A percentile compares a stretch with the other conserved stretches of the same genome.
Evolutionary conservation across 2,329 filamentous ascomycete genomes (phyloP).

Genomic region (Sporothrix humicola): DNA sequence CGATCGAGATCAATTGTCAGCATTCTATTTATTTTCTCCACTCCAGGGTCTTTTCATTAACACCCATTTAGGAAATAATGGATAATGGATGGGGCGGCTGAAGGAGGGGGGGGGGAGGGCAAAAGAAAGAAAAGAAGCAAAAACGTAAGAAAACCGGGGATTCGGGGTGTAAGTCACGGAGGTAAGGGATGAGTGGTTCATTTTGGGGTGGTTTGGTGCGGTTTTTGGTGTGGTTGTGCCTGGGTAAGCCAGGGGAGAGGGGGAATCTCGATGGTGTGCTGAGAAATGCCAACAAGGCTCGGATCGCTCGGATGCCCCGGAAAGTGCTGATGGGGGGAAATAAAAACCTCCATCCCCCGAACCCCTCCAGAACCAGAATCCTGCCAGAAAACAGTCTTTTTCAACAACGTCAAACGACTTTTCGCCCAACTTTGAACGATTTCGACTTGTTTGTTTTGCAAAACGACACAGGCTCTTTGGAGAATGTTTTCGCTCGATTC

Average conservation of each 20-base stretch:
- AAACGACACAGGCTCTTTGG: not conserved
- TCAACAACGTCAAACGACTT: not conserved
- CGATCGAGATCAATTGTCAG: conserved; percentile 40
- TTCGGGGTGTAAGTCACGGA: conserved; percentile 11
- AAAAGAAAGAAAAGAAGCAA: not conserved
- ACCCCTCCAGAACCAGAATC: not conserved
- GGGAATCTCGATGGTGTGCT: conserved; percentile 24
- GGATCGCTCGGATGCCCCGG: conserved; percentile 34
- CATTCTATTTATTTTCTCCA: conserved; percentile 30
- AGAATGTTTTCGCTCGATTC: not conserved
- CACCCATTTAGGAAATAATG: not conserved
- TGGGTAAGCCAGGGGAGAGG: not conserved
- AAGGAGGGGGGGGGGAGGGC: not conserved
- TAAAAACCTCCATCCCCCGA: conserved; percentile 16
- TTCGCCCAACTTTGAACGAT: conserved; percentile 20
- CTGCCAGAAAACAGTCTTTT: not conserved
- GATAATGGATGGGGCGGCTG: conserved; percentile 2
- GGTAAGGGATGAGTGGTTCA: conserved; percentile 17
- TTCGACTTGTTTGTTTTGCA: not conserved
- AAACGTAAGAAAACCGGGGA: not conserved
- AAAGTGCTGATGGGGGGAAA: conserved; percentile 19
- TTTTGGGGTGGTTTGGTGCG: not conserved
- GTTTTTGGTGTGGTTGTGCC: conserved; percentile 16
- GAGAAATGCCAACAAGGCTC: conserved; percentile 31
- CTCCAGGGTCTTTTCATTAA: not conserved